Evolutionary conservation across 495 filamentous ascomycete species (phyloP).

Genomic region (Acidiella bohemica): DNA sequence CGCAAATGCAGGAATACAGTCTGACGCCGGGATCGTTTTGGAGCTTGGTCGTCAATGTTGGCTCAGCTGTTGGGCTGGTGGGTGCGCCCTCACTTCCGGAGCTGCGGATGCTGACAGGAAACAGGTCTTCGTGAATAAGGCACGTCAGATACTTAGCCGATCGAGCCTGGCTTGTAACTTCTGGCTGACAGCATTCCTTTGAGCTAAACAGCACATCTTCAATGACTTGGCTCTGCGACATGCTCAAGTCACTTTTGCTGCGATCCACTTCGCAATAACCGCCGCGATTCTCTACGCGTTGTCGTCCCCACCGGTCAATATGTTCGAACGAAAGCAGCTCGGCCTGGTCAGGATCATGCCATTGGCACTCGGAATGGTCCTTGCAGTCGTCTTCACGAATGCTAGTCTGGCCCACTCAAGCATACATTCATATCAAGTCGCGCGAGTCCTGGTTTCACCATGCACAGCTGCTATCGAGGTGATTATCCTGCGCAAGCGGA

Average conservation of each 20-base stretch:
- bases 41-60: constrained; percentile 4
- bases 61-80: not conserved
- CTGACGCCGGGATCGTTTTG: not conserved
- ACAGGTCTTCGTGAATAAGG: constrained; percentile 70
- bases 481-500: constrained; percentile 45
- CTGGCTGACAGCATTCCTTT: too few species aligned
- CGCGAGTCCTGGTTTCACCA: constrained; percentile 57
- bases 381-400: constrained; percentile 66
- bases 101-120: constrained; percentile 34
- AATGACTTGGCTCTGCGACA: constrained; percentile 50
- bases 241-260: constrained; percentile 54
- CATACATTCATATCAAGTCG: constrained; percentile 64
- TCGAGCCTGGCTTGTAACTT: too few species aligned
- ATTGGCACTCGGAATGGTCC: constrained; percentile 50
- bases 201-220: constrained; percentile 60
- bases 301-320: constrained; percentile 45
- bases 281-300: constrained; percentile 34
- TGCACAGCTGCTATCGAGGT: constrained; percentile 54
- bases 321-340: constrained; percentile 46
- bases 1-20: not conserved
- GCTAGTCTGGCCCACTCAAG: constrained; percentile 56
- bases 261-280: constrained; percentile 52
- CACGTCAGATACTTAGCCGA: too few species aligned
- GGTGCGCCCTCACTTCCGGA: too few species aligned
- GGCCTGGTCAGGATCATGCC: constrained; percentile 47